Evolutionary conservation across 2,329 filamentous ascomycete species (phyloP).

Genomic region (Pseudomassariella vexata): DNA sequence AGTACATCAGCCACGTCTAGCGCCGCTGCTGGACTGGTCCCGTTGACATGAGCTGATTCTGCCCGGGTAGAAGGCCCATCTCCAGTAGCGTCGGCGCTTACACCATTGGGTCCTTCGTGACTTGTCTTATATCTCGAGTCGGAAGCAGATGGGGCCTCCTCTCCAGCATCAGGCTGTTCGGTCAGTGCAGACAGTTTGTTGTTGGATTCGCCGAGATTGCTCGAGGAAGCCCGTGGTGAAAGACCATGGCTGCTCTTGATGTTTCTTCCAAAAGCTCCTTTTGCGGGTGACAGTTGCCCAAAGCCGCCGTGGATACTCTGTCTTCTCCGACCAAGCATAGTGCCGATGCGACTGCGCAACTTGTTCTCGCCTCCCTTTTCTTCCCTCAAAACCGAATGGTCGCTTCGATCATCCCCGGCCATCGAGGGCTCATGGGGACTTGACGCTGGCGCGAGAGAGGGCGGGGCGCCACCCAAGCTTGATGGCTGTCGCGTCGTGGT

Average conservation of each 20-base stretch:
- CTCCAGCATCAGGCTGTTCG: constrained; percentile 45
- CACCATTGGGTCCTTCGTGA: constrained; percentile 40
- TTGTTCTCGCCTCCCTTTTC: constrained; percentile 44
- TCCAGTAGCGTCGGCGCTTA: constrained; percentile 28
- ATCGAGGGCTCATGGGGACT: constrained; percentile 18
- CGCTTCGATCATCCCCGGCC: constrained; percentile 34
- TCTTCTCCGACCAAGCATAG: constrained; percentile 60
- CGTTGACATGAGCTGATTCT: constrained; percentile 39
- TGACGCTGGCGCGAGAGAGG: constrained; percentile 20
- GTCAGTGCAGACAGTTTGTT: constrained; percentile 50
- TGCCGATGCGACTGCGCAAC: constrained; percentile 59
- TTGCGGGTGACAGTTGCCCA: constrained; percentile 49
- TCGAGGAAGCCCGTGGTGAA: constrained; percentile 54
- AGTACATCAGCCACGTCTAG: constrained; percentile 44
- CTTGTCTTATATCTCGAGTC: constrained; percentile 25
- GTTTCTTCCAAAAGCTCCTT: constrained; percentile 55
- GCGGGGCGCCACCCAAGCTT: constrained; percentile 21
- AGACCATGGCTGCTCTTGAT: constrained; percentile 60
- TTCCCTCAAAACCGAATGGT: constrained; percentile 38
- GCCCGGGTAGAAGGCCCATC: constrained; percentile 24
- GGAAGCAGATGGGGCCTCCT: constrained; percentile 19
- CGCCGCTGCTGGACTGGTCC: constrained; percentile 30
- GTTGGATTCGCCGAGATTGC: constrained; percentile 50
- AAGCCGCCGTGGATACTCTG: constrained; percentile 63
- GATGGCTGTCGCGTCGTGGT: constrained; percentile 36